Evolutionary conservation across 768 basidiomycete genomes (phyloP), one percentile per base, ranked within the genome.

Genomic region (Sporobolomyces pararoseus): DNA sequence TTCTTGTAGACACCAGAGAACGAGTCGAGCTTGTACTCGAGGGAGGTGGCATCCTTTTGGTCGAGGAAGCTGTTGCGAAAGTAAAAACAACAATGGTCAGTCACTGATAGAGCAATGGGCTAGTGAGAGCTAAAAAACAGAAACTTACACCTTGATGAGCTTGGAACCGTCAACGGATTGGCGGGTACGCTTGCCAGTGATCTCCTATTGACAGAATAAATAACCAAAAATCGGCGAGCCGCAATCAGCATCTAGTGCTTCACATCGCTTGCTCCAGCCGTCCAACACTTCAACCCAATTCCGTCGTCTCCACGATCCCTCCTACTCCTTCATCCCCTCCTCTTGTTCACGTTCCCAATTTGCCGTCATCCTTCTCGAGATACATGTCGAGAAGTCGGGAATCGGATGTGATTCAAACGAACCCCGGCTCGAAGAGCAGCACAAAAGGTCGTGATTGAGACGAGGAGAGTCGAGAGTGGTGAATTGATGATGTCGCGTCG

Each of bases 11-110:
- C 91, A 49, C 91, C 93, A 57, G 94, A 89, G 85, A 98, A 99
- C 73, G 94, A 95, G 83, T 99, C 96, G 77, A 98, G 86, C 86
- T 99, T 99, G 89, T 99, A 97, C 85, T 98, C 96, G 80, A 98
- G 85, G 78, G 91, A 90, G 80, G 93, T 98, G 65, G 92, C 87
- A 80, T 99, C 96, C 82, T 98, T 98, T 75, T 91, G 84, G 85
- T 99, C 96, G 75, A 99, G 89, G 85, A 93, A 89, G 76, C 95
- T 98, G 80, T 29, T 29, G 25, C 21, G 13, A 23, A 34, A 59
- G 27, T 21, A 17, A 27, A 19, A 27, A 65, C 58, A 47, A 64
- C 27, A 23, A 42, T 6, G 5, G 23, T 2, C 19, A 23, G 25
- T 21, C 29, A 23, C 12, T 27, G 16, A 25, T 12, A 25, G 31